A percentile compares a stretch with the other conserved stretches of the same genome.
Conservation (phyloP, 78 protist species). For the Trichosphaerium sp. region DNA sequence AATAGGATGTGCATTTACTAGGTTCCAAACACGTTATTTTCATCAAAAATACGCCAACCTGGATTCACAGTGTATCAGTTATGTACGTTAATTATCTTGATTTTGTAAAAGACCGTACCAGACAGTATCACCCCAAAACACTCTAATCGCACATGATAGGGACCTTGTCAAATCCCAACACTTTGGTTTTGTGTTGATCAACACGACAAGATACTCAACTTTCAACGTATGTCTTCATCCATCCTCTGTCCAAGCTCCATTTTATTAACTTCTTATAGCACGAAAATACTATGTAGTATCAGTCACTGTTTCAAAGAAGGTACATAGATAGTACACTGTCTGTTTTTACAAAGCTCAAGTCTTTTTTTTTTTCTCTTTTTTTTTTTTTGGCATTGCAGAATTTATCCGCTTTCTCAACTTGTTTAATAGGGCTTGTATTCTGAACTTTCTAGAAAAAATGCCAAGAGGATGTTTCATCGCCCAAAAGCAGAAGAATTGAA, state of each 20-base stretch:
- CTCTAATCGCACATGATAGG: too few relatives aligned
- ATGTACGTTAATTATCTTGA: too few relatives aligned
- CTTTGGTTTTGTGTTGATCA: slow-evolving; percentile 37
- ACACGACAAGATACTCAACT: slow-evolving; percentile 10
- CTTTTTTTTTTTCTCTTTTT: neutral
- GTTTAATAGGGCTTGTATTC: slow-evolving; percentile 12
- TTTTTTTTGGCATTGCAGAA: slow-evolving; percentile 10
- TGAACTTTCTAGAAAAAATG: neutral
- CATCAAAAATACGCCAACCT: slow-evolving; percentile 4
- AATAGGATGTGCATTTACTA: slow-evolving; percentile 49
- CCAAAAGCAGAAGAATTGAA: neutral
- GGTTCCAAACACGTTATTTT: slow-evolving; percentile 41
- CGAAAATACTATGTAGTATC: too few relatives aligned
- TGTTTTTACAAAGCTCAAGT: neutral
- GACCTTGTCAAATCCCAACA: slow-evolving; percentile 71
- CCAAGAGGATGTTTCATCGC: neutral
- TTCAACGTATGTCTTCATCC: too few relatives aligned
- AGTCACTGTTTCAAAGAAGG: too few relatives aligned
- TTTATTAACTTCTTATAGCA: slow-evolving; percentile 9
- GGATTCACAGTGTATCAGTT: slow-evolving; percentile 8
- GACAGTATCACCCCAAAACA: too few relatives aligned
- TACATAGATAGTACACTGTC: too few relatives aligned
- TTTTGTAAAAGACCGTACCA: too few relatives aligned
- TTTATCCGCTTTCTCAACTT: too few relatives aligned
- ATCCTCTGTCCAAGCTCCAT: neutral